phyloP scores from a whole-genome alignment of 2,329 filamentous ascomycete genomes.

The Venturia asperata region DNA sequence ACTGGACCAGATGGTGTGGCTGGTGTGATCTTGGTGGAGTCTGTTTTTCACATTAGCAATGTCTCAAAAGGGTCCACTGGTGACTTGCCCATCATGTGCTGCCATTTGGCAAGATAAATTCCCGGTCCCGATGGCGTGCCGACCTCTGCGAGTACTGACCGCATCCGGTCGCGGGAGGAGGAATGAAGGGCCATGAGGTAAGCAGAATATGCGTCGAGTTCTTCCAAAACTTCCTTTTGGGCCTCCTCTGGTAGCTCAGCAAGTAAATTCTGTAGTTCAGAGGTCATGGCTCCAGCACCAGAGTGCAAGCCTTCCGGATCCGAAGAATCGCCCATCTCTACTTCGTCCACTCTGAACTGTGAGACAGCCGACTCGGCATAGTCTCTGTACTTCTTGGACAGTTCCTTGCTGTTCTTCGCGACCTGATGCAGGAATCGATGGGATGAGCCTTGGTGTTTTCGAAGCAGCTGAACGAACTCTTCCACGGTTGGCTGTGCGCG shows the following conservation, averaged over 20 bases:
- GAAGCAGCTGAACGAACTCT: conserved; percentile 62
- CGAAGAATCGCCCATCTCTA: conserved; percentile 23
- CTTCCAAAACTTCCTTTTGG: conserved; percentile 40
- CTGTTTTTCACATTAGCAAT: conserved; percentile 43
- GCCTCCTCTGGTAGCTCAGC: conserved; percentile 42
- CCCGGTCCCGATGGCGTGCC: conserved; percentile 53
- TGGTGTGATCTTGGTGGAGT: conserved; percentile 63
- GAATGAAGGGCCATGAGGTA: conserved; percentile 53
- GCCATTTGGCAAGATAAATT: conserved; percentile 66
- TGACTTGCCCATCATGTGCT: conserved; percentile 34
- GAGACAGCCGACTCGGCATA: conserved; percentile 54
- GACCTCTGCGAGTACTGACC: conserved; percentile 44
- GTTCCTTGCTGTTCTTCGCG: conserved; percentile 58
- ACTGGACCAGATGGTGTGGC: conserved; percentile 45
- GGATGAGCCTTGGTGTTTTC: conserved; percentile 54
- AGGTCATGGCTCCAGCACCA: conserved; percentile 39
- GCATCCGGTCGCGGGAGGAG: conserved; percentile 50
- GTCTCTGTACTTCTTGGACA: conserved; percentile 52
- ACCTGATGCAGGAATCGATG: conserved; percentile 68
- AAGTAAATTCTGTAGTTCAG: conserved; percentile 37
- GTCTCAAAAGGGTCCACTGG: background rate
- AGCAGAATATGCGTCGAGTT: conserved; percentile 52
- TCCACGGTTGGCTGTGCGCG: conserved; percentile 51
- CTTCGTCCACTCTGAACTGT: conserved; percentile 41
- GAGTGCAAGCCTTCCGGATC: conserved; percentile 21